Evolutionary conservation across 2,329 filamentous ascomycete species (phyloP), one percentile per base, ranked within the genome.

Genomic region (Davidsoniella virescens): DNA sequence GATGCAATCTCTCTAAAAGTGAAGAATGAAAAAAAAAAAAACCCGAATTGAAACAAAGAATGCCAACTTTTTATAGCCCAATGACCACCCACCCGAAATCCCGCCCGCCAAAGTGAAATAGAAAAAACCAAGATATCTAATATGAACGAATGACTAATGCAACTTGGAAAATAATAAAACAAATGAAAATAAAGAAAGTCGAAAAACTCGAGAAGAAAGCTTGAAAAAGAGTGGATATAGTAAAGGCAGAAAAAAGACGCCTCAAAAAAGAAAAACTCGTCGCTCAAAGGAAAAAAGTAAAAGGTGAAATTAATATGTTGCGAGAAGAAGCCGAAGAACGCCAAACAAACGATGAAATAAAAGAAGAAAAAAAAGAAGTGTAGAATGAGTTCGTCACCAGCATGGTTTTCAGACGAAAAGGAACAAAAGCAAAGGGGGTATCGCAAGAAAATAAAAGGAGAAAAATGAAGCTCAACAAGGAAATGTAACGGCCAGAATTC

Each of bases 281-380:
- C 49, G 52, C 52, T 50, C 33, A 47, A 50, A 49, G 42, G 20
- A 45, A 47, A 46, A 44, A 44, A 42, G 16, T 49, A 33, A 46
- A 41, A 47, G 43, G 36, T 14, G 20, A 4, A 20, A 25, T 23
- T 10, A 37, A 39, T 26, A 47, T 39, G 41, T 40, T 39, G 40
- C 14, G 10, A 18, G 42, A 41, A 25, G 26, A 37, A 36, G 23
- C 37, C 18, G 23, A 41, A 37, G 14, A 26, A 39, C 44, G 10
- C 38, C 17, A 38, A 44, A 25, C 14, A 39, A 36, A 18, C 25
- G 10, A 37, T n/a, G 12, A 25, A 47, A 45, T 33, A 37, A 46
- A 40, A n/a, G 17, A 23, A 25, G 42, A 45, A 40, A 37, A 46
- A 40, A n/a, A 25, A 23, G 8, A 33, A 33, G 8, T 9, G 29